Evolutionary conservation across 345 rosid species (phyloP).

Genomic region (Acer negundo): DNA sequence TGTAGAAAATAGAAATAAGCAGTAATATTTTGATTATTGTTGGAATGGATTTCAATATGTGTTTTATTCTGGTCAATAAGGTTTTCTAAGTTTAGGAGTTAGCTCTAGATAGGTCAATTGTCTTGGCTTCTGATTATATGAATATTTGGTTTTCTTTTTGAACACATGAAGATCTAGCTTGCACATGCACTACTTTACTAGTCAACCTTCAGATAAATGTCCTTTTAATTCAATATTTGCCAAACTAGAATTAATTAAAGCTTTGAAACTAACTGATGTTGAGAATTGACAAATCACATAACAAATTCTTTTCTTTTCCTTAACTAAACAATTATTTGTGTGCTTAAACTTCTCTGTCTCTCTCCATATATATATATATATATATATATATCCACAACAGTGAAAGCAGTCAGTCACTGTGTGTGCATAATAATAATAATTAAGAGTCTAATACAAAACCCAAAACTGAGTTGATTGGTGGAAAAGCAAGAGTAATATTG

Average conservation of each 20-base stretch:
- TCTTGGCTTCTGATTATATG: neutral
- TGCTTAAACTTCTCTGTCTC: neutral
- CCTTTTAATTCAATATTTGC: neutral
- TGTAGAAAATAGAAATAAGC: no score
- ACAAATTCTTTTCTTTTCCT: neutral
- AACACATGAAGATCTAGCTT: neutral
- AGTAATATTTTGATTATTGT: neutral
- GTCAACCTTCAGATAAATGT: neutral
- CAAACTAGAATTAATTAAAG: neutral
- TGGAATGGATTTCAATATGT: neutral
- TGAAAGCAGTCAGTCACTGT: neutral
- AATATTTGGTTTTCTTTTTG: no score
- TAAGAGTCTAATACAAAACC: slow-evolving; percentile 7
- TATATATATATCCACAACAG: neutral
- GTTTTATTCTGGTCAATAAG: neutral
- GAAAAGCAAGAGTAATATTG: slow-evolving; percentile 20
- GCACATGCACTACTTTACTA: neutral
- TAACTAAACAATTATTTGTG: neutral
- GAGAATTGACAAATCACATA: neutral
- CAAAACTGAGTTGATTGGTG: slow-evolving; percentile 28
- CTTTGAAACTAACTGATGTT: neutral
- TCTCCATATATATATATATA: no score
- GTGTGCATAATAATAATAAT: neutral
- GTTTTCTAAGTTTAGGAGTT: neutral
- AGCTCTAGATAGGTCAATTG: neutral